phyloP scores from a whole-genome alignment of 257 asterid genomes.

The Solanum neorickii region DNA sequence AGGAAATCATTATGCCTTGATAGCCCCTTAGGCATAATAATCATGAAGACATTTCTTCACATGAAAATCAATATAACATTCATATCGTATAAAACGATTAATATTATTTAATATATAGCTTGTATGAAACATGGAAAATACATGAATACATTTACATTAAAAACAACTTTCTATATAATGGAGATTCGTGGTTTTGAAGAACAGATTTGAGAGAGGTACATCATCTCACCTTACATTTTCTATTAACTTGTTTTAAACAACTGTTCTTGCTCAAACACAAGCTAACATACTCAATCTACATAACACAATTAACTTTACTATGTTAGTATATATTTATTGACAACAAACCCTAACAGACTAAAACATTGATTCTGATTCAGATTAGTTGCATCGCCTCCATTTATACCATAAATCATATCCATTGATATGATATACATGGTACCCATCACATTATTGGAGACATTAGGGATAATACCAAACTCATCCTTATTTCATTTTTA shows the following conservation, averaged over 20 bases:
- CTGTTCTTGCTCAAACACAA: neutral
- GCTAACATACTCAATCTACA: too few relatives aligned
- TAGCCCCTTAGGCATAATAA: neutral
- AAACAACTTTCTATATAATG: neutral
- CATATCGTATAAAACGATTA: neutral
- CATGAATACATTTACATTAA: neutral
- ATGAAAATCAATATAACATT: too few relatives aligned
- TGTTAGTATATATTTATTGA: too few relatives aligned
- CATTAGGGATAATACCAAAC: too few relatives aligned
- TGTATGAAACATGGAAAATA: neutral
- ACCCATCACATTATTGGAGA: too few relatives aligned
- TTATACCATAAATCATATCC: too few relatives aligned
- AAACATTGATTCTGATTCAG: too few relatives aligned
- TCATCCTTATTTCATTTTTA: too few relatives aligned
- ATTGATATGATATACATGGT: too few relatives aligned
- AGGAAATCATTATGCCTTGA: neutral
- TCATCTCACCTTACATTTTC: neutral
- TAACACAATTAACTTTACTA: too few relatives aligned
- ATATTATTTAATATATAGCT: neutral
- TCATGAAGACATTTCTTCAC: neutral
- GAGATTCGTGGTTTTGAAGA: neutral
- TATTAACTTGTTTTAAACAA: neutral
- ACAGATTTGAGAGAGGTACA: neutral
- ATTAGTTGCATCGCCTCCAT: too few relatives aligned
- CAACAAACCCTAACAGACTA: too few relatives aligned